A percentile compares a stretch with the other conserved stretches of the same genome.
phyloP scores from a whole-genome alignment of 331 rosid species.

The Phaseolus coccineus region DNA sequence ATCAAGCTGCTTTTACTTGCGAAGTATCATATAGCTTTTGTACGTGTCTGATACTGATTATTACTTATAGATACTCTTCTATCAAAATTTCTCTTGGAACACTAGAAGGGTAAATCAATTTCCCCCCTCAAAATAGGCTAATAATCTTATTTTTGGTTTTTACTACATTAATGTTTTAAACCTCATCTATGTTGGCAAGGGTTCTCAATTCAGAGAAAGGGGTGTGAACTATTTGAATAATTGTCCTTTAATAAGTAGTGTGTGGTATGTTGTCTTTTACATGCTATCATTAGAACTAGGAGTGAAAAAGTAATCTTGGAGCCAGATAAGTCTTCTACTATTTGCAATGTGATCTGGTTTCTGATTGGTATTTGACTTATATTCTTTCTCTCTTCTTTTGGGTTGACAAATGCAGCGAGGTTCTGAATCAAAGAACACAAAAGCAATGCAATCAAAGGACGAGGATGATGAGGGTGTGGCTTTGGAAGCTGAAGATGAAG shows the following conservation, averaged over 20 bases:
- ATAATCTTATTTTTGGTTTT: not conserved
- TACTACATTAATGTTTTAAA: not conserved
- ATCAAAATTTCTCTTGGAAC: not conserved
- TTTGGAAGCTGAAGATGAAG: conserved; percentile 64
- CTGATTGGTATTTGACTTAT: not conserved
- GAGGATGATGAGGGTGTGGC: conserved; percentile 61
- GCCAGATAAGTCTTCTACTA: not conserved
- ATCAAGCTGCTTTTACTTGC: not conserved
- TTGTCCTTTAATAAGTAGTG: not conserved
- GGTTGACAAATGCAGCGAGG: conserved; percentile 60
- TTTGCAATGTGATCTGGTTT: not conserved
- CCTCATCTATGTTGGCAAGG: not conserved
- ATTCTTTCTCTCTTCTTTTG: not conserved
- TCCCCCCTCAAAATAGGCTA: not conserved
- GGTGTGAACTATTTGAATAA: not conserved
- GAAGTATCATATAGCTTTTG: not conserved
- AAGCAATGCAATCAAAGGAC: conserved; percentile 57
- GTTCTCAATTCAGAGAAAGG: not conserved
- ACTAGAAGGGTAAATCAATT: not conserved
- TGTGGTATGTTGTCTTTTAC: not conserved
- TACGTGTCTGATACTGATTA: not conserved
- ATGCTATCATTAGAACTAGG: conserved; percentile 17
- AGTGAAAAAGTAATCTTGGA: not conserved
- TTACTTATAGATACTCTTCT: not conserved
- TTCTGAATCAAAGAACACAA: conserved; percentile 65